These are phyloP conservation scores for Colletotrichum nymphaeae DNA, from an alignment of 2,329 filamentous ascomycete genomes.

Conservation along the genomic window DNA sequence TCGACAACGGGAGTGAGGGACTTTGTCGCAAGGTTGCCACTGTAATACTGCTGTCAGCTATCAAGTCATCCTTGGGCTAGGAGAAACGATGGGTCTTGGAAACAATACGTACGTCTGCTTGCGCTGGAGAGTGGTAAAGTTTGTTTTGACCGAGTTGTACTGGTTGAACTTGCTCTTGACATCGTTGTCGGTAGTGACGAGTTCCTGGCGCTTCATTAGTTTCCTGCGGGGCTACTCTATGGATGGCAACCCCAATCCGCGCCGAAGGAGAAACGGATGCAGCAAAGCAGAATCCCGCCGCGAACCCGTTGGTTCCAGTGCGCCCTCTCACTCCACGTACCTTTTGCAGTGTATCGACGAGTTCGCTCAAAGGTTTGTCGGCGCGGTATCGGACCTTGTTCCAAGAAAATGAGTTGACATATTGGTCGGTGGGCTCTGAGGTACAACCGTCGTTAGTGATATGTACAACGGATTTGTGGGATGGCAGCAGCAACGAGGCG, in stretches of 20 bases:
- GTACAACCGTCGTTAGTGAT: conserved; percentile 40
- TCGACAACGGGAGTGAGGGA: conserved; percentile 91
- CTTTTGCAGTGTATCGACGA: conserved; percentile 91
- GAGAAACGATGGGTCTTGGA: background rate
- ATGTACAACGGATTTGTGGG: conserved; percentile 5
- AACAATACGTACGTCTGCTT: conserved; percentile 78
- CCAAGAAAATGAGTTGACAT: conserved; percentile 90
- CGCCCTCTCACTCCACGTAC: conserved; percentile 53
- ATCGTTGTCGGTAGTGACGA: conserved; percentile 92
- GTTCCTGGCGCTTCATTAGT: conserved; percentile 68
- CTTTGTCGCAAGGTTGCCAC: conserved; percentile 93
- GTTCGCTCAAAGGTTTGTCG: conserved; percentile 88
- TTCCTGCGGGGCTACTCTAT: background rate
- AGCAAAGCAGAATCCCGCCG: background rate
- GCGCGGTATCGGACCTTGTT: conserved; percentile 98
- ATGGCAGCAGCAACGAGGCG: conserved; percentile 23
- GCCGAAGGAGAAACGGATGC: background rate
- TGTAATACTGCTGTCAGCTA: conserved; percentile 47
- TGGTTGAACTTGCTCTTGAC: conserved; percentile 94
- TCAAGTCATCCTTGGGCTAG: background rate
- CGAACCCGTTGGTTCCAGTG: background rate
- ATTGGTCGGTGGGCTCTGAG: conserved; percentile 93
- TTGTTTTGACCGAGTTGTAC: conserved; percentile 92
- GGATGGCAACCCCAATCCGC: too few relatives aligned
- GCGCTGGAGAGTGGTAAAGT: conserved; percentile 82